Percentiles rank a stretch among this genome's conserved stretches.
These are phyloP conservation scores for Metschnikowia proteae DNA, from an alignment of 805 yeast genomes.

Conservation along the genomic window DNA sequence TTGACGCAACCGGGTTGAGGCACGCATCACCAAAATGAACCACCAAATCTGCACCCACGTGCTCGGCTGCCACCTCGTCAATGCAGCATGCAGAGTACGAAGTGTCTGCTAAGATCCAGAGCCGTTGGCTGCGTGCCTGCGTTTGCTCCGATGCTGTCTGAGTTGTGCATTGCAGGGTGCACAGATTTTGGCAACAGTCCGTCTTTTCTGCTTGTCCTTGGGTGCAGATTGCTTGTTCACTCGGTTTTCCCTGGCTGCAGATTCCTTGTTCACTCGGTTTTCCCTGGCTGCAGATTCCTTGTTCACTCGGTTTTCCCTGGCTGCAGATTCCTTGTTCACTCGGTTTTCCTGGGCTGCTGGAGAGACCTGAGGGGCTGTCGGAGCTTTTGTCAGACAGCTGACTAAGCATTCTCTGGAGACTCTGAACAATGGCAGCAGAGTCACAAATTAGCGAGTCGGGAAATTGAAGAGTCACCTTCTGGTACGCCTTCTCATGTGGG, in stretches of 20 bases:
- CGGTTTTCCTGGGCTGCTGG: no score
- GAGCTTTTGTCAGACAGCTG: neutral
- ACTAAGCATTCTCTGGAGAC: slow-evolving; percentile 41
- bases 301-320: no score
- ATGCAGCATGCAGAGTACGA: slow-evolving; percentile 94
- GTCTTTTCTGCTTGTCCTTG: no score
- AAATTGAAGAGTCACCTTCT: slow-evolving; percentile 76
- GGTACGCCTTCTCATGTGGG: slow-evolving; percentile 26
- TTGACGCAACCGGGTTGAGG: slow-evolving; percentile 66
- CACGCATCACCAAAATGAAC: slow-evolving; percentile 96
- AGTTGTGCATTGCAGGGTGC: neutral
- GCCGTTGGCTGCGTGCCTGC: slow-evolving; percentile 26
- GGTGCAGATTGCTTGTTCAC: no score
- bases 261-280: no score
- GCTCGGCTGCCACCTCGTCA: slow-evolving; percentile 96
- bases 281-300: no score
- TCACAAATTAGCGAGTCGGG: slow-evolving; percentile 81
- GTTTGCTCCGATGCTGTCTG: neutral
- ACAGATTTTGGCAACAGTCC: neutral
- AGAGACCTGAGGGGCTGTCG: slow-evolving; percentile 2
- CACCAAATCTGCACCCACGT: slow-evolving; percentile 78
- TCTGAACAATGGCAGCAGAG: slow-evolving; percentile 64
- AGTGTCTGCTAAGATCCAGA: slow-evolving; percentile 91
- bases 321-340: no score
- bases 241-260: no score